phyloP scores from a whole-genome alignment of 495 filamentous ascomycete genomes.

The Umbilicaria muhlenbergii region DNA sequence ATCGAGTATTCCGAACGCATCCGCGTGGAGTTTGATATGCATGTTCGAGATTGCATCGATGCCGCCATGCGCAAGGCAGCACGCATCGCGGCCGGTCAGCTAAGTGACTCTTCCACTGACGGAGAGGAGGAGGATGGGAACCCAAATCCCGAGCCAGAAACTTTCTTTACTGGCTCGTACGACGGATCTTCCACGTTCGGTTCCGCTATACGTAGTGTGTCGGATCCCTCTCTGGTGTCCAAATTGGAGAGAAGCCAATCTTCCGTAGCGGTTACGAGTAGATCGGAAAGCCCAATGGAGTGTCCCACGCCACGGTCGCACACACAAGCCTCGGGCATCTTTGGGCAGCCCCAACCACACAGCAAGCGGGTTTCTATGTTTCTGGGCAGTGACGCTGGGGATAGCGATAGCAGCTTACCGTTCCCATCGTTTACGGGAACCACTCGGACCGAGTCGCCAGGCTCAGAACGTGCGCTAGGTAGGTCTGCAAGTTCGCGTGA shows the following conservation, averaged over 20 bases:
- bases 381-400: conserved; percentile 60
- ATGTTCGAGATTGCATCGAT: conserved; percentile 89
- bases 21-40: conserved; percentile 74
- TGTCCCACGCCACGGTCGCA: conserved; percentile 84
- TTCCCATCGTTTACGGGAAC: conserved; percentile 56
- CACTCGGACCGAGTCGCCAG: conserved; percentile 72
- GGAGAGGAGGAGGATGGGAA: conserved; percentile 27
- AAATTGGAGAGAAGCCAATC: conserved; percentile 33
- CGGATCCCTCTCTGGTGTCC: conserved; percentile 19
- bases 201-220: conserved; percentile 15
- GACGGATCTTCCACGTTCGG: conserved; percentile 30
- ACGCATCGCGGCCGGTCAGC: conserved; percentile 65
- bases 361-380: conserved; percentile 53
- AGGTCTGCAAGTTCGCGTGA: conserved; percentile 55
- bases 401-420: conserved; percentile 78
- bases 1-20: conserved; percentile 95
- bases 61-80: conserved; percentile 84
- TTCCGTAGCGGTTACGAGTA: conserved; percentile 48
- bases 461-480: conserved; percentile 64
- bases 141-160: conserved; percentile 15
- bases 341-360: conserved; percentile 44
- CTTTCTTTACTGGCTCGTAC: conserved; percentile 17
- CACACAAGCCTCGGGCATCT: conserved; percentile 45
- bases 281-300: conserved; percentile 83
- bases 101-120: conserved; percentile 57